These are phyloP conservation scores for Nemania bipapillata DNA, from an alignment of 2,329 filamentous ascomycete genomes.

Conservation along the genomic window DNA sequence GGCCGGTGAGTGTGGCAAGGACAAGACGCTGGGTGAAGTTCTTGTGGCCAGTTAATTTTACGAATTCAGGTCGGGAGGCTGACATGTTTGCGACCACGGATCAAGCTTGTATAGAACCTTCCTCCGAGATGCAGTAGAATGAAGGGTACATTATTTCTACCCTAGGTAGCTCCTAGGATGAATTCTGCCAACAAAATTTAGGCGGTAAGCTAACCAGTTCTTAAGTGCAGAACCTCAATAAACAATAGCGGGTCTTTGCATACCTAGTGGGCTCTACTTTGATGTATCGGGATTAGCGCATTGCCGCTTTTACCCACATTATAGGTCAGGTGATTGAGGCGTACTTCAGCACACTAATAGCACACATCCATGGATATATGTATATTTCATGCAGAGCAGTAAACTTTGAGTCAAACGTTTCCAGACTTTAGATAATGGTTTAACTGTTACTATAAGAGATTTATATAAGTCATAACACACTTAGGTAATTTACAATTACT, in stretches of 20 bases:
- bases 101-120: conserved; percentile 20
- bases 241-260: neutral
- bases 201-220: conserved; percentile 42
- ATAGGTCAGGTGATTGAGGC: too few relatives aligned
- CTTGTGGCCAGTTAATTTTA: conserved; percentile 86
- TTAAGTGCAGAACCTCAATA: neutral
- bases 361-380: too few relatives aligned
- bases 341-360: too few relatives aligned
- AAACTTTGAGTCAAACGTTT: too few relatives aligned
- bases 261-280: too few relatives aligned
- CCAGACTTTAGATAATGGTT: too few relatives aligned
- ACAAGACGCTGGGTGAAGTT: conserved; percentile 85
- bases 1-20: conserved; percentile 89
- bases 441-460: too few relatives aligned
- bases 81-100: conserved; percentile 45
- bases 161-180: conserved; percentile 37
- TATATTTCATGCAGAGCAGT: too few relatives aligned
- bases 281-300: too few relatives aligned
- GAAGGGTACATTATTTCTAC: conserved; percentile 10
- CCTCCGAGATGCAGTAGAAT: conserved; percentile 15
- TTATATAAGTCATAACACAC: too few relatives aligned
- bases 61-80: conserved; percentile 60
- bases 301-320: too few relatives aligned
- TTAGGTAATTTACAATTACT: too few relatives aligned
- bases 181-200: conserved; percentile 51